Evolutionary conservation across 2,329 filamentous ascomycete species (phyloP).

Genomic region (Exophiala mesophila): DNA sequence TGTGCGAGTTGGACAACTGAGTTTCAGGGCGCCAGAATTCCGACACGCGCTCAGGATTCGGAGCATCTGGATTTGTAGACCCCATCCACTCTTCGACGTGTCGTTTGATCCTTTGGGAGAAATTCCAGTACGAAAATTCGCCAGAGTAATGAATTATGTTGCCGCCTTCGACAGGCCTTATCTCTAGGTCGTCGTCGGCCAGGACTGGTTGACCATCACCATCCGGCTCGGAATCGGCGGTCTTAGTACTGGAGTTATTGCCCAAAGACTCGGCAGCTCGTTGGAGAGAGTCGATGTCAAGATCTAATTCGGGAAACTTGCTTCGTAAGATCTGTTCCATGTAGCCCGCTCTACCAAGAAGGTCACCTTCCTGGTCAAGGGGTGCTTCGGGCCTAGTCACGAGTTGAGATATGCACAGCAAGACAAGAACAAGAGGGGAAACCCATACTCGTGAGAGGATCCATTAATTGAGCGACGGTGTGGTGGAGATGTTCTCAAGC

Average conservation of each 20-base stretch:
- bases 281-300: not conserved
- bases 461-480: not conserved
- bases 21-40: constrained; percentile 46
- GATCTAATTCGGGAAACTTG: constrained; percentile 1
- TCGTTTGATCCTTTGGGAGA: constrained; percentile 49
- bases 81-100: constrained; percentile 43
- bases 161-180: not conserved
- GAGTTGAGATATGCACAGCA: no score
- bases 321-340: not conserved
- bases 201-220: constrained; percentile 1
- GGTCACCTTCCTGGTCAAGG: not conserved
- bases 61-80: constrained; percentile 33
- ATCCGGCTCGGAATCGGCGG: not conserved
- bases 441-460: not conserved
- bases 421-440: no score
- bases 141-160: constrained; percentile 40
- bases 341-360: not conserved
- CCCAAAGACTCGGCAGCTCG: not conserved
- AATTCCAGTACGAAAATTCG: constrained; percentile 52
- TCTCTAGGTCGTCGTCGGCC: constrained; percentile 1
- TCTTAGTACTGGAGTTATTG: not conserved
- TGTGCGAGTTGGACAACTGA: constrained; percentile 40
- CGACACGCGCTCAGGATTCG: constrained; percentile 20
- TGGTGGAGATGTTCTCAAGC: not conserved
- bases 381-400: not conserved